Conservation (phyloP, 2,329 filamentous ascomycete genomes). For the Boeremia lycopersici region DNA sequence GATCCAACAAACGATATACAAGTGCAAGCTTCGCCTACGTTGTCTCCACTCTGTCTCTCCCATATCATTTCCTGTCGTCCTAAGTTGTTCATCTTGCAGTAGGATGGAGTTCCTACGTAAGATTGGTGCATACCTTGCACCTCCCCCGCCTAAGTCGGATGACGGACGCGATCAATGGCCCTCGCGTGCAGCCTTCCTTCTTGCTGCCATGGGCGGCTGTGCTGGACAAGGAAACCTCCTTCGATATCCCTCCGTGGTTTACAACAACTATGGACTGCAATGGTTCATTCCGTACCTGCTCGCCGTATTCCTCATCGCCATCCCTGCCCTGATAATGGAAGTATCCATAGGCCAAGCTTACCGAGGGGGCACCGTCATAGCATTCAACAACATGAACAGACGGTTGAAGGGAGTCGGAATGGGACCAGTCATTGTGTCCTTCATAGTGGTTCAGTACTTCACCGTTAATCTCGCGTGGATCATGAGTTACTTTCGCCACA, state of each 20-base stretch:
- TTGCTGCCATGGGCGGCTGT: conserved; percentile 65
- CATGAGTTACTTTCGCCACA: conserved; percentile 64
- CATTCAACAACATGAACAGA: conserved; percentile 58
- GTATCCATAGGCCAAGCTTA: conserved; percentile 61
- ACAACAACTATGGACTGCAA: conserved; percentile 65
- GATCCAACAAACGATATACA: conserved; percentile 22
- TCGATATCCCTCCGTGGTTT: conserved; percentile 63
- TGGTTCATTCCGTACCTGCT: conserved; percentile 66
- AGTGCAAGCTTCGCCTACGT: conserved; percentile 14
- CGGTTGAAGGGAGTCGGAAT: conserved; percentile 62
- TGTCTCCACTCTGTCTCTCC: not conserved
- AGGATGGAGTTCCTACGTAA: conserved; percentile 30
- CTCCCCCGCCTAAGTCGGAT: conserved; percentile 42
- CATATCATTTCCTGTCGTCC: not conserved
- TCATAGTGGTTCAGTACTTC: conserved; percentile 64
- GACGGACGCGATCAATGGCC: conserved; percentile 62
- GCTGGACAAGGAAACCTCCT: conserved; percentile 65
- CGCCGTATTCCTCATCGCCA: conserved; percentile 61
- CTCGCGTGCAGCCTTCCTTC: conserved; percentile 60
- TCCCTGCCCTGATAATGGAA: conserved; percentile 62
- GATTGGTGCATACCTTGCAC: conserved; percentile 41
- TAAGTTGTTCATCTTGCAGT: not conserved
- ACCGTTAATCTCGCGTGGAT: conserved; percentile 64
- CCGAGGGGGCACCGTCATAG: conserved; percentile 61
- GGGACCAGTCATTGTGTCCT: conserved; percentile 57